phyloP scores from a whole-genome alignment of 23 red algal species.

The Gracilaria gracilis region DNA sequence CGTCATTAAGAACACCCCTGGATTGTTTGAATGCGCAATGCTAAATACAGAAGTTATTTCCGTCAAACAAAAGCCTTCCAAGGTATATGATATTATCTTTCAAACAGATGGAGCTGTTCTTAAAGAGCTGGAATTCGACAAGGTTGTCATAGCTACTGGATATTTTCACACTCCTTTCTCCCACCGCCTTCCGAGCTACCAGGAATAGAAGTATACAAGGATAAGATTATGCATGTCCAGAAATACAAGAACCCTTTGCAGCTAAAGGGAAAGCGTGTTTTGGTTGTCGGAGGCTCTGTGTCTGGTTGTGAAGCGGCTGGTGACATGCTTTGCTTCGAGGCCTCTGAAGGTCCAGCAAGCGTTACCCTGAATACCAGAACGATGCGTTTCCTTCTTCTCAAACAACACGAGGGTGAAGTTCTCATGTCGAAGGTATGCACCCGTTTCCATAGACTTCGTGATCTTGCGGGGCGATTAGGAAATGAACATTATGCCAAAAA shows the following conservation, averaged over 20 bases:
- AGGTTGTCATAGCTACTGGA: conserved; percentile 42
- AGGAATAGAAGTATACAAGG: background rate
- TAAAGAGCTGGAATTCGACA: conserved; percentile 19
- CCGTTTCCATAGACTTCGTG: conserved; percentile 15
- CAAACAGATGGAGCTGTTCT: background rate
- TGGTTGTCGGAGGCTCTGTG: conserved; percentile 19
- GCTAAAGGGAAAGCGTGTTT: conserved; percentile 4
- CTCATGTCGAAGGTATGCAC: conserved; percentile 14
- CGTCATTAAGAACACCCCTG: background rate
- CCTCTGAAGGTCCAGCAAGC: background rate
- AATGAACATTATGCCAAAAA: background rate
- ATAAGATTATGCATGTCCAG: conserved; percentile 12
- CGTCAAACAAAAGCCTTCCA: background rate
- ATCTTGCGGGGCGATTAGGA: conserved; percentile 2
- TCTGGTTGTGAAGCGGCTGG: conserved; percentile 26
- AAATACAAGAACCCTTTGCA: conserved; percentile 41
- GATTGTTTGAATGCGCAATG: background rate
- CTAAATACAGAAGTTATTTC: conserved; percentile 12
- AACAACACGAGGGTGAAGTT: conserved; percentile 3
- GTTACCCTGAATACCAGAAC: conserved; percentile 28
- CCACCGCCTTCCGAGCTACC: conserved; percentile 4
- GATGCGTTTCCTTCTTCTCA: conserved; percentile 34
- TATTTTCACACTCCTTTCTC: conserved; percentile 24
- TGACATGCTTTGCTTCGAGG: conserved; percentile 7
- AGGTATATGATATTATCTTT: background rate